Base-by-base conservation (phyloP, 192 early-diverging fungal species). In the Polychytrium aggregatum region DNA sequence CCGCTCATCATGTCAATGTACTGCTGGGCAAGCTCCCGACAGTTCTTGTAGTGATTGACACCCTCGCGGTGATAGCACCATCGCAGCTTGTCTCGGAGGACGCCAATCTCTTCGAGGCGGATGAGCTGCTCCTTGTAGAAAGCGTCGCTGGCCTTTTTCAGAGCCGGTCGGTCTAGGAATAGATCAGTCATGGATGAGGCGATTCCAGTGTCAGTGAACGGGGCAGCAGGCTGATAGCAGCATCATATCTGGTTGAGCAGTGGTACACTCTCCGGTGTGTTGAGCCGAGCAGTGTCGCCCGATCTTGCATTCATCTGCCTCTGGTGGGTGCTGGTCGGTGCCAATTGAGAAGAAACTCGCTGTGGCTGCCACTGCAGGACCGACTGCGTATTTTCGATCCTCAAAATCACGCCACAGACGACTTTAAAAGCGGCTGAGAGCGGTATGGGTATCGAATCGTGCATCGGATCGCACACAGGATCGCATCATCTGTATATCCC, bases 21-120 rank as follows among this genome's bases (percentile, higher is more conserved):
- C 53, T 84, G 73, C 48, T 85, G 74, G 7, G 77, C 78, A 16
- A 97, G 69, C 18, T 78, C 72, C 29, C 86, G 76, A 74, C 93
- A 97, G 74, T 87, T 93, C 56, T 93, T 74, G 67, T 84, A 77
- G 64, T 90, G 85, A 71, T 97, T 97, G 50, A 90, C 90, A 46
- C 90, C 85, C 67, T 97, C 88, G 37, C 83, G 79, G 27, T 77
- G 70, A 65, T 92, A 87, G 76, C 93, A 97, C 82, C 88, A 86
- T 52, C 78, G 73, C 45, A 94, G 71, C 72, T 90, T 85, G 47
- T 92, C 76, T 50, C 84, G 72, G 17, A 91, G 63, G 45, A 90
- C 77, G 46, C 82, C 76, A 45, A 86, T 74, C 70, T 94, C 89
- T 81, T 90, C 83, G 27, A 74, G 78, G 48, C 85, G 83, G n/a